Base-by-base conservation (phyloP, 345 rosid genomes). In the Lumnitzera littorea region DNA sequence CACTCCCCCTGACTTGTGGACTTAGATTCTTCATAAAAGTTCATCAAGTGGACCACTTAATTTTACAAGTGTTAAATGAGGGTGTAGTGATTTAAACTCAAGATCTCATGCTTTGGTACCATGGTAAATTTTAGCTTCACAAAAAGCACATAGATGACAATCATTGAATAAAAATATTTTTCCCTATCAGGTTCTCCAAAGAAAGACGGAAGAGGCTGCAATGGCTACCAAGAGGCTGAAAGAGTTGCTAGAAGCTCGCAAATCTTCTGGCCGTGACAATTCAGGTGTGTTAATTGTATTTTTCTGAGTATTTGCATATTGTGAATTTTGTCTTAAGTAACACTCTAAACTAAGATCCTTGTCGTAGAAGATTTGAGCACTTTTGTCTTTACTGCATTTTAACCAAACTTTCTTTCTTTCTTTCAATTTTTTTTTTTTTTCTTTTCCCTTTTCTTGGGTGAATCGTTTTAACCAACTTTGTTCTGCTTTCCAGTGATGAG, bases 191-290 rank as follows among this genome's bases (percentile, higher is more conserved):
- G 97, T 94, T 79, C 97, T 94, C 62, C 99, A 94, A 58, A 83
- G 99, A 72, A 94, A 94, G 82, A 94, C 96, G 48, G 99, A 90
- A 75, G 99, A 94, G 77, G 99, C 99, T 70, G 92, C 99, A 65
- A 80, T 88, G 87, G 97, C 99, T 52, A 94, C 96, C 73, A 94
- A 86, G 78, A 85, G 99, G 76, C 76, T 94, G 67, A 94, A 94
- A 73, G 96, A 94, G 77, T 75, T 94, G 81, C 82, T 94, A 50
- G 99, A 94, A 94, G 95, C 91, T 73, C 91, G 97, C 15, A 94
- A 94, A 78, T 80, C 84, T 66, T 80, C 96, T 72, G 57, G 77
- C 46, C 96, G 99, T 59, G 99, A 94, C 56, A 79, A 69, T 65
- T 68, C 84, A 52, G 95, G 98, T 86, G 69, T 41, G 43, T 53